Evolutionary conservation across 2,329 filamentous ascomycete species (phyloP), one percentile per base, ranked within the genome.

Genomic region (Xylaria sp.): DNA sequence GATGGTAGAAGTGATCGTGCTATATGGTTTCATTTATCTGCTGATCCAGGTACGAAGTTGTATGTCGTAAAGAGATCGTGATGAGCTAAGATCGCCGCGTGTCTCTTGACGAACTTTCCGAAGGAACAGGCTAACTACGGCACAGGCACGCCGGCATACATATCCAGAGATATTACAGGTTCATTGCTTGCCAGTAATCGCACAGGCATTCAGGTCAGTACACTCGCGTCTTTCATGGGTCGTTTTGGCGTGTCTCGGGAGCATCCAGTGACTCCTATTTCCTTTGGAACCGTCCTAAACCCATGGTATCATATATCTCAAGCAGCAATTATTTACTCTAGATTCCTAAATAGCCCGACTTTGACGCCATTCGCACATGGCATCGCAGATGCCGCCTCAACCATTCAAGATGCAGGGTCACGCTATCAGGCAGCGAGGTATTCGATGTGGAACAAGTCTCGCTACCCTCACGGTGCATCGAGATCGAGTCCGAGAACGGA

Each of bases 371-470:
- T 28, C 48, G 63, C 5, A 37, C 20, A 9, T 66, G 69, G 65
- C 62, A 70, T 20, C n/a, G 28, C 20, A 58, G 34, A 44, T 70
- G 69, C 39, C 41, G 18, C 54, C 39, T 39, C 4, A 37, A 60
- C 34, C 62, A 66, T 37, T 23, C 56, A 13, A 64, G 51, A 23
- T 70, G 65, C 20, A 61, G 25, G 28, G 56, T 54, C 44, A 70
- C 69, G 9, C 62, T 70, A 55, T 68, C 65, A 4, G 44, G 41
- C 7, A 54, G 61, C 37, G 55, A 66, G 20, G 32, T 52, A 12
- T 57, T 68, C 46, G 52, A 68, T n/a, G 61, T 54, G 1, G 58
- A 68, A 20, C n/a, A 62, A 44, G 69, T 65, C 39, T 57, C 61
- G 9, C 23, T 70, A 12, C 58, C 52, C 10, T 63, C 52, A 8